Evolutionary conservation across 805 yeast genomes (phyloP).

Genomic region (Lachancea fermentati): DNA sequence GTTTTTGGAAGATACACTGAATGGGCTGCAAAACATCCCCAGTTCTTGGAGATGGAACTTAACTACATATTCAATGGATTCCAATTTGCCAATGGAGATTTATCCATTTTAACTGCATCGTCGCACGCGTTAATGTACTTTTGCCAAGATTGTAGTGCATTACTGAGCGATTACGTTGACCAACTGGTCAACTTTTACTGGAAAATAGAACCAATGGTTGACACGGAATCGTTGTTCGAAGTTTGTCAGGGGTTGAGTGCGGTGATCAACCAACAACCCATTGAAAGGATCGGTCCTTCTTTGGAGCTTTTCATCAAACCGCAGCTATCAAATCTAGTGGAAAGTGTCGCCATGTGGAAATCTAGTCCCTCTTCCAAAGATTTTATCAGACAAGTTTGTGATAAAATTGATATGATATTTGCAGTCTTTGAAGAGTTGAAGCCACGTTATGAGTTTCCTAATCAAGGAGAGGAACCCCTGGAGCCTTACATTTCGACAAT

Average conservation of each 20-base stretch:
- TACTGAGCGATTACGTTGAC: constrained; percentile 60
- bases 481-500: constrained; percentile 23
- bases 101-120: constrained; percentile 67
- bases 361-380: constrained; percentile 30
- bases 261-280: constrained; percentile 59
- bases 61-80: constrained; percentile 80
- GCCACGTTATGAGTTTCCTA: constrained; percentile 29
- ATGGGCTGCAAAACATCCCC: constrained; percentile 88
- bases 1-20: constrained; percentile 94
- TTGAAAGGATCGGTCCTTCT: constrained; percentile 48
- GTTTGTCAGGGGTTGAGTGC: constrained; percentile 87
- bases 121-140: constrained; percentile 91
- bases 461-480: constrained; percentile 28
- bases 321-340: constrained; percentile 32
- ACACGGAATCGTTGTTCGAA: constrained; percentile 65
- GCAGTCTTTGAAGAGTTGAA: constrained; percentile 30
- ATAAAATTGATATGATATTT: constrained; percentile 52
- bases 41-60: constrained; percentile 73
- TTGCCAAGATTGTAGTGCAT: constrained; percentile 80
- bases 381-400: constrained; percentile 50
- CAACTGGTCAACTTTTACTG: constrained; percentile 73
- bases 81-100: constrained; percentile 28
- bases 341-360: constrained; percentile 22
- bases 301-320: constrained; percentile 64
- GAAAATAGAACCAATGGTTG: constrained; percentile 48